Evolutionary conservation across 2,329 filamentous ascomycete genomes (phyloP).

Genomic region (Setomelanomma holmii): DNA sequence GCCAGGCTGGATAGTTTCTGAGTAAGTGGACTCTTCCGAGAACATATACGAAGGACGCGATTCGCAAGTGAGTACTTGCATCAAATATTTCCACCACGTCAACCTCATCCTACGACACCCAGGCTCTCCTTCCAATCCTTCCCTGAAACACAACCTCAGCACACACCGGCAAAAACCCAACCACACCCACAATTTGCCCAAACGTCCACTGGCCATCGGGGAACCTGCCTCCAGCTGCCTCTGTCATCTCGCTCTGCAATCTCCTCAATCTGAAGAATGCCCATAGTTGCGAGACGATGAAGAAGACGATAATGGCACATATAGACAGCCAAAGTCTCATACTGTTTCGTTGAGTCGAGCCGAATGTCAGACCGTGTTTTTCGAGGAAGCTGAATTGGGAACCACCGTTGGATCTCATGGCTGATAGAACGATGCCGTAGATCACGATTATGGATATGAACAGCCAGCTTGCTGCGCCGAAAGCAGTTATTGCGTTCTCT

Average conservation of each 20-base stretch:
- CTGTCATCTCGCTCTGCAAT: conserved; percentile 22
- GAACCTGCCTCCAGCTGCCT: conserved; percentile 14
- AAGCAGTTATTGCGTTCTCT: not conserved
- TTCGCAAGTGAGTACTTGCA: too few species aligned
- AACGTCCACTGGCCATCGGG: conserved; percentile 26
- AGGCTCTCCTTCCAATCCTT: not conserved
- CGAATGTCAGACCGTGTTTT: not conserved
- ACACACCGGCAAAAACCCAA: conserved; percentile 27
- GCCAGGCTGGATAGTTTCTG: too few species aligned
- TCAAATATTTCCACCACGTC: too few species aligned
- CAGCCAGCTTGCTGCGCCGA: not conserved
- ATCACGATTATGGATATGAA: conserved; percentile 5
- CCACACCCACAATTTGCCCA: conserved; percentile 27
- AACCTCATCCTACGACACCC: conserved; percentile 2
- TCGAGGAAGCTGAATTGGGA: too few species aligned
- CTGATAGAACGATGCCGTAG: not conserved
- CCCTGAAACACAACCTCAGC: conserved; percentile 11
- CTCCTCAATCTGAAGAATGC: conserved; percentile 21
- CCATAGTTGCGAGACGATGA: conserved; percentile 24
- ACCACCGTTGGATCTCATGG: not conserved
- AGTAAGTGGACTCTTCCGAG: too few species aligned
- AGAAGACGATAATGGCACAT: not conserved
- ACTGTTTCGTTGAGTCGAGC: not conserved
- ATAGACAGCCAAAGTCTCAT: not conserved
- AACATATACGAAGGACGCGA: too few species aligned